Conservation (phyloP, 2,329 filamentous ascomycete species). For the Chrysosporium queenslandicum region DNA sequence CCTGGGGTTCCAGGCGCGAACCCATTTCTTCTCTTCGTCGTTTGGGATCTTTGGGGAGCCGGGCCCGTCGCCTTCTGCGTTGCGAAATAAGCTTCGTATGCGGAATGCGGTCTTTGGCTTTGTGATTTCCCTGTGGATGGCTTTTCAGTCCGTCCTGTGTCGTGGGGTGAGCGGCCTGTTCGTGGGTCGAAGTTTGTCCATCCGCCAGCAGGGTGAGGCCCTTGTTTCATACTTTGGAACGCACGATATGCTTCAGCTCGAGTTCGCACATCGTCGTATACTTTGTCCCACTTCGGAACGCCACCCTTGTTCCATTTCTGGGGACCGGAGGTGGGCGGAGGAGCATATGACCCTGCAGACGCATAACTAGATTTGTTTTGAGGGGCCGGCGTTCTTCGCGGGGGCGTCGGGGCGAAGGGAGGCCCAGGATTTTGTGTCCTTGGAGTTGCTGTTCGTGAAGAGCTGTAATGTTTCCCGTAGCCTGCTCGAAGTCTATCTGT, state of each 20-base stretch:
- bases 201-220: conserved; percentile 18
- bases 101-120: conserved; percentile 29
- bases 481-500: conserved; percentile 47
- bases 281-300: conserved; percentile 32
- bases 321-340: conserved; percentile 30
- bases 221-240: conserved; percentile 37
- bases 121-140: conserved; percentile 13
- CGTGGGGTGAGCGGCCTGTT: conserved; percentile 23
- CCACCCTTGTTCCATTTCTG: conserved; percentile 35
- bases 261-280: conserved; percentile 32
- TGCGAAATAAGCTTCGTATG: conserved; percentile 32
- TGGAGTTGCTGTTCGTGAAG: conserved; percentile 18
- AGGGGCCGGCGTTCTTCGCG: conserved; percentile 16
- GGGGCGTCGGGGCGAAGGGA: conserved; percentile 18
- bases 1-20: conserved; percentile 51
- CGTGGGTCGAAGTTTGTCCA: conserved; percentile 36
- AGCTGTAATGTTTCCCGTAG: conserved; percentile 24
- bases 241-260: conserved; percentile 38
- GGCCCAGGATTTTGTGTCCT: conserved; percentile 18
- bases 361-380: conserved; percentile 6
- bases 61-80: conserved; percentile 25
- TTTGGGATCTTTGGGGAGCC: conserved; percentile 30
- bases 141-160: conserved; percentile 11
- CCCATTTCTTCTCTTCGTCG: conserved; percentile 44
- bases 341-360: conserved; percentile 14